phyloP scores from a whole-genome alignment of 306 rosid species.

The Lablab purpureus region DNA sequence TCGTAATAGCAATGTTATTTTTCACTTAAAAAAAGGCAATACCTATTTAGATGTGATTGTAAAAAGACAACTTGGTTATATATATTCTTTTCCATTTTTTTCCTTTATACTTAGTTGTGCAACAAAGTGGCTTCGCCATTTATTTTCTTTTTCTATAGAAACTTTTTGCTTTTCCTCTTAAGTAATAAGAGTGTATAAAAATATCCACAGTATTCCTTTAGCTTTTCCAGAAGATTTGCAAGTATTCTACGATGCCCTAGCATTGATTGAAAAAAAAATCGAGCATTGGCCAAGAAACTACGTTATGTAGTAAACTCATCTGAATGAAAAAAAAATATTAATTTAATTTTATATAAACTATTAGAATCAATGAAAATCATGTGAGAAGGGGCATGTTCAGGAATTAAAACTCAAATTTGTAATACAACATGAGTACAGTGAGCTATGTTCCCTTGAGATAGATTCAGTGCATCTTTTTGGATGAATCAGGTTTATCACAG shows the following conservation, averaged over 20 bases:
- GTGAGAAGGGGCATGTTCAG: neutral
- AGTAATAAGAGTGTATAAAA: no score
- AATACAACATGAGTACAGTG: neutral
- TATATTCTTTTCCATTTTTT: no score
- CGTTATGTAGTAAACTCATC: neutral
- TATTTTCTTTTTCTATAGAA: no score
- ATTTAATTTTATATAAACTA: neutral
- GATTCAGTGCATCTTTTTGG: no score
- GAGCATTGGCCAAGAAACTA: neutral
- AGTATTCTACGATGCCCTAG: neutral
- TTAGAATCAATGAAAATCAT: neutral
- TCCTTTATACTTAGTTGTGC: no score
- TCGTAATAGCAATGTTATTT: no score
- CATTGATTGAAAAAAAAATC: neutral
- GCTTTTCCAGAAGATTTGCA: neutral
- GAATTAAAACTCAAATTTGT: neutral
- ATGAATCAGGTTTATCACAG: neutral
- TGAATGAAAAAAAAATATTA: neutral
- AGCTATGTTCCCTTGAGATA: neutral
- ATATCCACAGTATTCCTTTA: neutral
- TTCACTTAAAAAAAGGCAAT: no score
- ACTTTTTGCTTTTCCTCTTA: no score
- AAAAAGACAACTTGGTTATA: no score
- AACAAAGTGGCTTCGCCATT: no score
- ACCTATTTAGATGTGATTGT: no score